phyloP scores from a whole-genome alignment of 768 basidiomycete genomes.

The Boletus subcaerulescens region DNA sequence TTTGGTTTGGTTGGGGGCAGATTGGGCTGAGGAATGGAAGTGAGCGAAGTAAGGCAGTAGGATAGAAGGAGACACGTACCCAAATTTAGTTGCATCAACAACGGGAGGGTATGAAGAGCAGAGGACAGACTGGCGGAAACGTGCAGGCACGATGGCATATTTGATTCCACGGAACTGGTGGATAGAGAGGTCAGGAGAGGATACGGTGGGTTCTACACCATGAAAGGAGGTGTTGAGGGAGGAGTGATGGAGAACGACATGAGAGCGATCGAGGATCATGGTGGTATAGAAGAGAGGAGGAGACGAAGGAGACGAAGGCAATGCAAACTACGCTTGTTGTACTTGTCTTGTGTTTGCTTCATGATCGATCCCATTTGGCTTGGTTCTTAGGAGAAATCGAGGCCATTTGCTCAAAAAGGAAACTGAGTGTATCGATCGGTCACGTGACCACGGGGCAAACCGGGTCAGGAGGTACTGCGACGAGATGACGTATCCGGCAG shows the following conservation, averaged over 20 bases:
- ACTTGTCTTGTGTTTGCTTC: conserved; percentile 19
- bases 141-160: conserved; percentile 69
- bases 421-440: conserved; percentile 12
- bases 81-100: conserved; percentile 63
- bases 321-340: conserved; percentile 1
- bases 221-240: conserved; percentile 61
- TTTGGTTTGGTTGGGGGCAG: conserved; percentile 60
- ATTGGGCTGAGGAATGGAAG: conserved; percentile 51
- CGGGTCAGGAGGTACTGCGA: conserved; percentile 2
- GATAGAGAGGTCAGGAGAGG: conserved; percentile 51
- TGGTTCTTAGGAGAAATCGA: conserved; percentile 17
- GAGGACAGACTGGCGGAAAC: conserved; percentile 72
- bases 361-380: conserved; percentile 24
- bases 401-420: conserved; percentile 21
- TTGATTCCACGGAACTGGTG: conserved; percentile 78
- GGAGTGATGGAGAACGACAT: conserved; percentile 44
- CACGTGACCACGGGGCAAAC: conserved; percentile 26
- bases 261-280: conserved; percentile 31
- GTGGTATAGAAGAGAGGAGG: conserved; percentile 4
- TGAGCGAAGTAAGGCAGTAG: neutral
- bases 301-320: neutral
- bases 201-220: conserved; percentile 60
- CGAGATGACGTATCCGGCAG: conserved; percentile 9
- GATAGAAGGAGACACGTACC: conserved; percentile 43
- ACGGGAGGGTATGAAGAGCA: conserved; percentile 53